Evolutionary conservation across 2,329 filamentous ascomycete species (phyloP), one percentile per base, ranked within the genome.

Genomic region (Aschersonia sp.): DNA sequence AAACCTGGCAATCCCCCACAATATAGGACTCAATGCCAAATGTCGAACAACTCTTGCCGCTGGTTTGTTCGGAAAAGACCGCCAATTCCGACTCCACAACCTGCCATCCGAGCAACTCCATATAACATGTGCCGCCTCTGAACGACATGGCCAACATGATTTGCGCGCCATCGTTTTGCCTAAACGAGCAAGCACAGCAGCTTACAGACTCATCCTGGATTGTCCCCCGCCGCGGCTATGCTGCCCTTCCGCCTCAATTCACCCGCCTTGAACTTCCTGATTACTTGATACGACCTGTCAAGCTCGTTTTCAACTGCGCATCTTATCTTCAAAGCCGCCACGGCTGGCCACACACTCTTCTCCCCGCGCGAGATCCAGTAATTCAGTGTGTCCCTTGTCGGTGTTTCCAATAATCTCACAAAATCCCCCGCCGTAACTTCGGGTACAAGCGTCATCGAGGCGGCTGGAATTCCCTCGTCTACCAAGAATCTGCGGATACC

Each of bases 321-420:
- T 6, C 90, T 71, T 6, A 94, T 81, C 55, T 83, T 83, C 51
- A 97, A 65, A 11, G 88, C 87, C 32, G 81, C 81, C 4, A 95
- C 79, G 2, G 87, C 86, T 0, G 89, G 90, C 89, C 90, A 97
- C 0, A 95, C 87, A 54, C 85, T 89, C 51, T 81, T 70, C 65
- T 97, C 90, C 1, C 90, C 90, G 47, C 83, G 75, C 32, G 81
- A 64, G 47, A 94, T 88, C 90, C 89, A 95, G 55, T 90, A 84
- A 49, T 87, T 79, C 4, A 95, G 68, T 7, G 79, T 81, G 50
- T 83, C 78, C 46, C 77, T 72, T 0, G 83, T 90, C 1, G 88
- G 88, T 32, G 84, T 86, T 62, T 94, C 84, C n/a, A 95, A 73
- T 35, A 95, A 67, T 35, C 83, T 76, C 41, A 82, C 67, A 59